phyloP scores from a whole-genome alignment of 78 protist genomes.

The Neovahlkampfia damariscottae region DNA sequence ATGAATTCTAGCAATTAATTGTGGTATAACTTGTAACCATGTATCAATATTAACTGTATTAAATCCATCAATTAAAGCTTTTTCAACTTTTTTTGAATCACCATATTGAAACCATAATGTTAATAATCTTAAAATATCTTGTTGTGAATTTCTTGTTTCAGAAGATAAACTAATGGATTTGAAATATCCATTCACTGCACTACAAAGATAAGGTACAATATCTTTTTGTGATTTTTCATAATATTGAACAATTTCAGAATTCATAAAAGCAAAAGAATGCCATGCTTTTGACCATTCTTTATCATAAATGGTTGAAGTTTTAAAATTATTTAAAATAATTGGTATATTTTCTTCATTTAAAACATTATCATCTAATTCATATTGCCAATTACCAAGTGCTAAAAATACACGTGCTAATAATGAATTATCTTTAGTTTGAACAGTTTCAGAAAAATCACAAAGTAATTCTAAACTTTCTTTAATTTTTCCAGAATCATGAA shows the following conservation, averaged over 20 bases:
- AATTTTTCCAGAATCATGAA: background rate
- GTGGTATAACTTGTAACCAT: slow-evolving; percentile 91
- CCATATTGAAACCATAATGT: slow-evolving; percentile 84
- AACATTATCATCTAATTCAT: slow-evolving; percentile 19
- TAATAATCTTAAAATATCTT: slow-evolving; percentile 78
- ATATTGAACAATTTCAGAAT: slow-evolving; percentile 57
- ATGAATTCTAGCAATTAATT: slow-evolving; percentile 90
- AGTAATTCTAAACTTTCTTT: background rate
- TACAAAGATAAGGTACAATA: background rate
- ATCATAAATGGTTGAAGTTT: slow-evolving; percentile 48
- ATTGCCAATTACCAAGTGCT: background rate
- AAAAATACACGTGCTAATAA: background rate
- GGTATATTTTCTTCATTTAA: slow-evolving; percentile 31
- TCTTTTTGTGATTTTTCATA: slow-evolving; percentile 49
- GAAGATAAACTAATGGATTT: slow-evolving; percentile 60
- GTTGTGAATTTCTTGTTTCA: slow-evolving; percentile 27
- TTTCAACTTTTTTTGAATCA: slow-evolving; percentile 34
- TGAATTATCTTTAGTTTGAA: background rate
- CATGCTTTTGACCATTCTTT: slow-evolving; percentile 85
- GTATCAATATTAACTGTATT: slow-evolving; percentile 66
- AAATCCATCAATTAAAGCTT: slow-evolving; percentile 47
- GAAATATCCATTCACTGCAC: slow-evolving; percentile 62
- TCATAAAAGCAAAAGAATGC: slow-evolving; percentile 85
- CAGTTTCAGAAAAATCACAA: background rate
- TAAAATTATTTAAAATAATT: slow-evolving; percentile 28